A percentile compares a stretch with the other conserved stretches of the same genome.
Conservation (phyloP, 768 basidiomycete genomes). For the Hirschioporus abietinus region DNA sequence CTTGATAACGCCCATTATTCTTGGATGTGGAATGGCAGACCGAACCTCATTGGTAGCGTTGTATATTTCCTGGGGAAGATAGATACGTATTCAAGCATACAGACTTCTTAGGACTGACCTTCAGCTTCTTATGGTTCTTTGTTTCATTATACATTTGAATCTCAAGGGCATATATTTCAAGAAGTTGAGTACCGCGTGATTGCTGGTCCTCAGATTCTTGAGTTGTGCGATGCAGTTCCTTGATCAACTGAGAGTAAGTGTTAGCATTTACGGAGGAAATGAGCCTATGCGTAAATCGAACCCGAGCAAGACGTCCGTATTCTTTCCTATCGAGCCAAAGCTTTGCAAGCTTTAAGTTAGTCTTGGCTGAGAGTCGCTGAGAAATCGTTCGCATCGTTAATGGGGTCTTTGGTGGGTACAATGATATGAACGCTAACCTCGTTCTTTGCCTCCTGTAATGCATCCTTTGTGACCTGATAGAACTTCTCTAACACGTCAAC, state of each 20-base stretch:
- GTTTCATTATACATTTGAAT: constrained; percentile 99
- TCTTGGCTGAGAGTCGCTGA: constrained; percentile 90
- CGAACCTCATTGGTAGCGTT: constrained; percentile 90
- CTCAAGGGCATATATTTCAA: constrained; percentile 97
- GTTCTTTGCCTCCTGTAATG: constrained; percentile 91
- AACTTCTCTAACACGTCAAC: constrained; percentile 90
- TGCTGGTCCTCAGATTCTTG: constrained; percentile 77
- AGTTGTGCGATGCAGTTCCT: constrained; percentile 69
- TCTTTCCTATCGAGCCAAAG: constrained; percentile 96
- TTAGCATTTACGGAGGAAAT: constrained; percentile 2
- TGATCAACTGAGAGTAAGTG: constrained; percentile 50
- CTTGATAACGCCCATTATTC: constrained; percentile 98
- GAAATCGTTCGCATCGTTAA: constrained; percentile 2
- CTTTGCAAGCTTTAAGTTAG: constrained; percentile 94
- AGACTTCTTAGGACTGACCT: constrained; percentile 39
- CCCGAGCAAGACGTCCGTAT: constrained; percentile 77
- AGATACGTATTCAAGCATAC: background rate
- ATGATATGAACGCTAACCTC: constrained; percentile 51
- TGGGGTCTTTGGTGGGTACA: background rate
- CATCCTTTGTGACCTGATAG: constrained; percentile 89
- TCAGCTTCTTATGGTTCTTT: constrained; percentile 92
- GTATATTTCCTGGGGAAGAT: constrained; percentile 79
- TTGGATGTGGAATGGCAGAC: constrained; percentile 95
- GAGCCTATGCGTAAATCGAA: constrained; percentile 23
- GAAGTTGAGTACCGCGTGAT: constrained; percentile 79